Percentiles rank a stretch among this genome's conserved stretches.
phyloP scores from a whole-genome alignment of 2,329 filamentous ascomycete genomes.

The Leptographium lundbergii region DNA sequence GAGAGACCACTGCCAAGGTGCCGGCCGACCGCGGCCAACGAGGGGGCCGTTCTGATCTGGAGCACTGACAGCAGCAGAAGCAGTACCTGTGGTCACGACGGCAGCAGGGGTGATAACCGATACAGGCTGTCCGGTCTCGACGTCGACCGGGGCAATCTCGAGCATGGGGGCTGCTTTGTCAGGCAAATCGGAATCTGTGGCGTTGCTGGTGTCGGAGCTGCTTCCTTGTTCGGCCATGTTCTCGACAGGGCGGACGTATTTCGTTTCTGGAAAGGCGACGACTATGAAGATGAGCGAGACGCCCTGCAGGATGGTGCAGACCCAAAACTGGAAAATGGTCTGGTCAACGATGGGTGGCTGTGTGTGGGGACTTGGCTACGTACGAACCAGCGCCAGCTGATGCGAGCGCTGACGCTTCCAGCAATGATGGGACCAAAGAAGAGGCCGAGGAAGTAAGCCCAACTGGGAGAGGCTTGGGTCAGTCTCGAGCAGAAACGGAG shows the following conservation, averaged over 20 bases:
- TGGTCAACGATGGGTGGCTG: not conserved
- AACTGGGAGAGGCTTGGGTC: slow-evolving; percentile 3
- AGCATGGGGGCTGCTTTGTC: not conserved
- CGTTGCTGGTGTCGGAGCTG: not conserved
- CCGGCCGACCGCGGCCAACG: slow-evolving; percentile 12
- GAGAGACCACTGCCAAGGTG: slow-evolving; percentile 15
- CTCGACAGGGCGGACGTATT: slow-evolving; percentile 32
- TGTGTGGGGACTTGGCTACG: not conserved
- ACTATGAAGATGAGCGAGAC: slow-evolving; percentile 34
- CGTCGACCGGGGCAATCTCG: not conserved
- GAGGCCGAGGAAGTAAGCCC: slow-evolving; percentile 28
- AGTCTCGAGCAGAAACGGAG: not conserved
- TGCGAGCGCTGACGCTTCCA: slow-evolving; percentile 32
- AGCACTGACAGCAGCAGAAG: not conserved
- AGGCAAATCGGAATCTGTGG: not conserved
- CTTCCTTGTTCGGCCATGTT: not conserved
- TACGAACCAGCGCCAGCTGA: slow-evolving; percentile 32
- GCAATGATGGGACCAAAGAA: slow-evolving; percentile 30
- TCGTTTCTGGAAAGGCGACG: slow-evolving; percentile 42
- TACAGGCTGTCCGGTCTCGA: not conserved
- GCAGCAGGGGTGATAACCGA: not conserved
- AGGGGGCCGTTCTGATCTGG: not conserved
- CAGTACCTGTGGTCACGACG: not conserved
- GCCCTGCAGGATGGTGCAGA: slow-evolving; percentile 33
- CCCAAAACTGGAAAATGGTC: slow-evolving; percentile 25